These are phyloP conservation scores for Triangularia setosa DNA, from an alignment of 2,329 filamentous ascomycete genomes.

Conservation along the genomic window DNA sequence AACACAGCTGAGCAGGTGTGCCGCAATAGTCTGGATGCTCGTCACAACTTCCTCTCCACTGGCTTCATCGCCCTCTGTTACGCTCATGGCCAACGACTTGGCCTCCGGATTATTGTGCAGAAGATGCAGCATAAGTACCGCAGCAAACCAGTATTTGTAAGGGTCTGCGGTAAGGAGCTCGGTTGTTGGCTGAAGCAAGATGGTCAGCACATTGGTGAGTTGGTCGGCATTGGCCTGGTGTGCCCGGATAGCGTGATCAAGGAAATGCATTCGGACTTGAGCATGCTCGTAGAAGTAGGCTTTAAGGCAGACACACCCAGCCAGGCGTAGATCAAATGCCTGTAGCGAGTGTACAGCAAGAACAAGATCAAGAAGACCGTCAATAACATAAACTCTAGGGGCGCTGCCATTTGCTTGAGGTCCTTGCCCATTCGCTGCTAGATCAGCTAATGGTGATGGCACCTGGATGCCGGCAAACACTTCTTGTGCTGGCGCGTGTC, in stretches of 20 bases:
- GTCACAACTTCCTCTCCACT: constrained; percentile 94
- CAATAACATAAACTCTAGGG: constrained; percentile 79
- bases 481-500: constrained; percentile 77
- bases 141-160: constrained; percentile 86
- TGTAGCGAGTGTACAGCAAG: constrained; percentile 63
- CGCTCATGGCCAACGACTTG: constrained; percentile 73
- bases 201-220: constrained; percentile 82
- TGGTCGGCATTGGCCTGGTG: constrained; percentile 74
- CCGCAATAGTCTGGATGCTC: constrained; percentile 81
- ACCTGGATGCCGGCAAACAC: constrained; percentile 85
- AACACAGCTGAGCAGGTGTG: constrained; percentile 78
- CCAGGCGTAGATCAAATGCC: constrained; percentile 75
- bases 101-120: constrained; percentile 75
- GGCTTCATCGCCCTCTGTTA: constrained; percentile 84
- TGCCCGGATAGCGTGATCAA: constrained; percentile 65
- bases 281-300: constrained; percentile 84
- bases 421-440: constrained; percentile 37
- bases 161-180: constrained; percentile 67
- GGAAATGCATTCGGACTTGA: constrained; percentile 78
- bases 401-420: constrained; percentile 49
- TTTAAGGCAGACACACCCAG: constrained; percentile 86
- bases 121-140: constrained; percentile 80
- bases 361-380: constrained; percentile 80
- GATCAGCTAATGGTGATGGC: constrained; percentile 49
- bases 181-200: constrained; percentile 66